Evolutionary conservation across 495 filamentous ascomycete genomes (phyloP).

Genomic region (Alectoria sarmentosa): DNA sequence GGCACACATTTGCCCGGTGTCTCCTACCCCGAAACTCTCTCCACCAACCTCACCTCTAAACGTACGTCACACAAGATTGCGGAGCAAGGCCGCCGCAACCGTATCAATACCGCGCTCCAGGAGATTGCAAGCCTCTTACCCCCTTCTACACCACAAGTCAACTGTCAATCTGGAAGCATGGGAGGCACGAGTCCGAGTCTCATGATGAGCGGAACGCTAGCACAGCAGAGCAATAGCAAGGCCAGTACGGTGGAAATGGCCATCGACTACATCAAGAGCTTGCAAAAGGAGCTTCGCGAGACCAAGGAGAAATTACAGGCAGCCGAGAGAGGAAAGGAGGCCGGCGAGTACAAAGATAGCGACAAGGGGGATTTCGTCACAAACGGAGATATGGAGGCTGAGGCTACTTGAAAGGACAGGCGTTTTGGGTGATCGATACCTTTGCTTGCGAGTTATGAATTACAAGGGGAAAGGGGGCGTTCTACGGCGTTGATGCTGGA

Average conservation of each 20-base stretch:
- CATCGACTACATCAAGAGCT: slow-evolving; percentile 85
- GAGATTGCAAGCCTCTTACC: slow-evolving; percentile 86
- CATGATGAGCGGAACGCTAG: slow-evolving; percentile 34
- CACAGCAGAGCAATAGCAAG: slow-evolving; percentile 68
- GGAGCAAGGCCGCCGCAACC: slow-evolving; percentile 89
- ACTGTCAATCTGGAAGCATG: slow-evolving; percentile 36
- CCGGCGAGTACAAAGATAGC: not conserved
- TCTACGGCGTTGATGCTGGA: not conserved
- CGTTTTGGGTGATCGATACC: not conserved
- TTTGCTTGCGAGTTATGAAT: not conserved
- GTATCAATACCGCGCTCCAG: slow-evolving; percentile 88
- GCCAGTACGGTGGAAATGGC: slow-evolving; percentile 93
- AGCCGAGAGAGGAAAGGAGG: slow-evolving; percentile 41
- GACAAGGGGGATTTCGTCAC: not conserved
- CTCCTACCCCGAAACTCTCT: slow-evolving; percentile 81
- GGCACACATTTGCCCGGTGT: slow-evolving; percentile 86
- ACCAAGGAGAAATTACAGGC: slow-evolving; percentile 57
- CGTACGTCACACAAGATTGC: slow-evolving; percentile 97
- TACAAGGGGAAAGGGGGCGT: not conserved
- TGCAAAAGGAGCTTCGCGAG: slow-evolving; percentile 66
- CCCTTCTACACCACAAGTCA: slow-evolving; percentile 31
- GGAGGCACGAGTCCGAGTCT: slow-evolving; percentile 28
- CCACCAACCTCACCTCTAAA: slow-evolving; percentile 90
- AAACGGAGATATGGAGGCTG: not conserved
- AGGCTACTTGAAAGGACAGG: not conserved